These are phyloP conservation scores for Aegilops speltoides DNA, from an alignment of 176 grass and related monocot species.

Conservation along the genomic window DNA sequence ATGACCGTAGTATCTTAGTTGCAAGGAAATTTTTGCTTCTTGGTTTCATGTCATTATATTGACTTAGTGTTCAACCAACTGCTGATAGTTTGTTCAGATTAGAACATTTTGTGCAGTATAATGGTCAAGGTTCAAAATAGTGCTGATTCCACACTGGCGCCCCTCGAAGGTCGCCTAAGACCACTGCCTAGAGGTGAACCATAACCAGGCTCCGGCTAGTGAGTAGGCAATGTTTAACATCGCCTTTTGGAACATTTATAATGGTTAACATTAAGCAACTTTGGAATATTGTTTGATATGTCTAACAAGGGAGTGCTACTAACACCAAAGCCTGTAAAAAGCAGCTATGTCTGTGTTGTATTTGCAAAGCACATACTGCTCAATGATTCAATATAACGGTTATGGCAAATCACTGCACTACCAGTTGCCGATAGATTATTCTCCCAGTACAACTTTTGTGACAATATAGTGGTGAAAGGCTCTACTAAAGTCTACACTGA, in stretches of 20 bases:
- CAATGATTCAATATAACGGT: background rate
- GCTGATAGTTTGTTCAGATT: background rate
- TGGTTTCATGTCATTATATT: background rate
- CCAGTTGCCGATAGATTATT: background rate
- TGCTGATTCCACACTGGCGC: background rate
- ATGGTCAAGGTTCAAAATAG: background rate
- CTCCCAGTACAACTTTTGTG: background rate
- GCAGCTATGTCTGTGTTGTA: background rate
- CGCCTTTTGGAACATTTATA: background rate
- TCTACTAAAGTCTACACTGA: constrained; percentile 9
- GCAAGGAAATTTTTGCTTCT: background rate
- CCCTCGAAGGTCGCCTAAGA: background rate
- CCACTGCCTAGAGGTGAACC: background rate
- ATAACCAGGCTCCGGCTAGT: background rate
- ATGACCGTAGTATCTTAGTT: background rate
- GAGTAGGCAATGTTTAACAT: constrained; percentile 4
- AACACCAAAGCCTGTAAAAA: constrained; percentile 7
- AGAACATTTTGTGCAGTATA: constrained; percentile 7
- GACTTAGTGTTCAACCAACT: background rate
- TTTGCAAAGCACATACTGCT: background rate
- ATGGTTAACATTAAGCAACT: background rate
- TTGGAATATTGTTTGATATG: background rate
- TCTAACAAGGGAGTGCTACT: background rate
- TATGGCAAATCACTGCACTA: background rate
- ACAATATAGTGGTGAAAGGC: constrained; percentile 1